phyloP scores from a whole-genome alignment of 495 filamentous ascomycete species.

The Monascus purpureus region DNA sequence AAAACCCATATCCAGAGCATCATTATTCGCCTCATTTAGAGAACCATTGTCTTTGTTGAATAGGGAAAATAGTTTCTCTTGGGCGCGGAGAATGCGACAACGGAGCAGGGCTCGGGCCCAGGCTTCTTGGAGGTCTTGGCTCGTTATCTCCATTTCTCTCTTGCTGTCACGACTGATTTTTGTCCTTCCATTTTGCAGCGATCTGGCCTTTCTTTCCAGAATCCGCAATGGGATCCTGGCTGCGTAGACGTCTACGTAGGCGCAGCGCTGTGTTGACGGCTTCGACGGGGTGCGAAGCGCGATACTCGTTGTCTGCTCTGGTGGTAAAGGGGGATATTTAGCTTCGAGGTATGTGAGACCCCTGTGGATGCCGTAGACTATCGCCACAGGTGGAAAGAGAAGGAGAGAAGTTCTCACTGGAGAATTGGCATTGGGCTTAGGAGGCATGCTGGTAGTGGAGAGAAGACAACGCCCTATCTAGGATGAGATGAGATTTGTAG shows the following conservation, averaged over 20 bases:
- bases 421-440: too few relatives aligned
- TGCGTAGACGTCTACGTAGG: constrained; percentile 19
- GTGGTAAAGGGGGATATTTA: constrained; percentile 14
- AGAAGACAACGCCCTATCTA: too few relatives aligned
- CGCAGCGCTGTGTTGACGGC: constrained; percentile 10
- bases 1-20: constrained; percentile 12
- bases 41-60: too few relatives aligned
- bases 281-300: constrained; percentile 6
- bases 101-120: constrained; percentile 16
- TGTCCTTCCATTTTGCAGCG: too few relatives aligned
- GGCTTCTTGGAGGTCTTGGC: constrained; percentile 8
- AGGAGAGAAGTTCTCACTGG: too few relatives aligned
- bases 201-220: too few relatives aligned
- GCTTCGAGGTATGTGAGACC: constrained; percentile 15
- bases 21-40: constrained; percentile 4
- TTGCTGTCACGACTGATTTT: too few relatives aligned
- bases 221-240: constrained; percentile 12
- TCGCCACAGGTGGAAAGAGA: too few relatives aligned
- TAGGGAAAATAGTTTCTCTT: constrained; percentile 12
- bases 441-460: too few relatives aligned
- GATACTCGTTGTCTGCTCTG: constrained; percentile 8
- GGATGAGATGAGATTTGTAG: too few relatives aligned
- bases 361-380: constrained; percentile 12
- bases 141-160: background rate
- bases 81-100: constrained; percentile 7